Conservation (phyloP, 305 asterid species). For the Andrographis paniculata region DNA sequence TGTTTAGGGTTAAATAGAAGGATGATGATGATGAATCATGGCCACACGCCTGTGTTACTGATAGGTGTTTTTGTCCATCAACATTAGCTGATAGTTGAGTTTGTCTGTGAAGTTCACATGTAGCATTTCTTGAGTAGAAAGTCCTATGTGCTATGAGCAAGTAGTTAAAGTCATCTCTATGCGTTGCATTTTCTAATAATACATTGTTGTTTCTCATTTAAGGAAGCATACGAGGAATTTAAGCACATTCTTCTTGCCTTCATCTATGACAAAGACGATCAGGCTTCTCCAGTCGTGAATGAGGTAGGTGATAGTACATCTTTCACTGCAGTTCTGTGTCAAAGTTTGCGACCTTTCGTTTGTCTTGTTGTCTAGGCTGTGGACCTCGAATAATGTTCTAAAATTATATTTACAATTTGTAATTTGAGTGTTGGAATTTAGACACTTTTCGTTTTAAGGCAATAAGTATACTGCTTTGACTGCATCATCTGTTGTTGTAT, state of each 20-base stretch:
- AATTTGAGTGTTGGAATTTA: conserved; percentile 3
- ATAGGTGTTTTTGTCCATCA: no score
- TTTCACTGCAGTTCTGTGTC: background rate
- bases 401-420: conserved; percentile 1
- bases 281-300: conserved; percentile 77
- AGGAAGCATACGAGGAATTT: conserved; percentile 98
- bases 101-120: no score
- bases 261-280: conserved; percentile 78
- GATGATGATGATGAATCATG: no score
- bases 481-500: conserved; percentile 2
- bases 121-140: background rate
- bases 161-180: conserved; percentile 1
- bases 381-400: background rate
- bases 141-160: conserved; percentile 1
- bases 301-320: conserved; percentile 48
- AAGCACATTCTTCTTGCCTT: conserved; percentile 85
- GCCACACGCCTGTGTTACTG: no score
- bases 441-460: background rate
- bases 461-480: conserved; percentile 5
- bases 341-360: background rate
- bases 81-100: no score
- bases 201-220: conserved; percentile 22
- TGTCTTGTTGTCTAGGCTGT: conserved; percentile 2
- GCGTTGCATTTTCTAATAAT: conserved; percentile 21
- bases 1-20: background rate